These are phyloP conservation scores for Maudiozyma saulgeensis DNA, from an alignment of 805 yeast species.

Conservation along the genomic window DNA sequence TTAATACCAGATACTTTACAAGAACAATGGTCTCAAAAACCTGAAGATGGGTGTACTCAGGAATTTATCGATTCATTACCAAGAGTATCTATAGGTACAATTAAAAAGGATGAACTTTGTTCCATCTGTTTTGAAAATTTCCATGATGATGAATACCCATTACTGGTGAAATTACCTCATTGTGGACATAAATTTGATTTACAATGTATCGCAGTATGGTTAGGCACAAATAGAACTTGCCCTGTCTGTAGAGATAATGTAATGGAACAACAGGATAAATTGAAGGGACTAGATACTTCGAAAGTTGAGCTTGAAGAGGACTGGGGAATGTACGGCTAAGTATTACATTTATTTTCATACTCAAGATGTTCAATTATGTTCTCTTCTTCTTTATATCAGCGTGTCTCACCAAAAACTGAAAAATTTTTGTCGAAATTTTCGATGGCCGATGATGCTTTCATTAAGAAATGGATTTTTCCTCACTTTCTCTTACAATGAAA, in stretches of 20 bases:
- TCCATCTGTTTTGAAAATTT: constrained; percentile 77
- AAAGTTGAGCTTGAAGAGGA: constrained; percentile 59
- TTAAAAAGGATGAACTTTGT: constrained; percentile 49
- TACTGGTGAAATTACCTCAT: constrained; percentile 65
- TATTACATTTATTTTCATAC: no score
- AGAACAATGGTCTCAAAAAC: constrained; percentile 23
- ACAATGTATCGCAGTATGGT: constrained; percentile 89
- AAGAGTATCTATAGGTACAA: constrained; percentile 44
- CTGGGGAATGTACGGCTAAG: constrained; percentile 71
- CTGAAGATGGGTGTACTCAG: constrained; percentile 49
- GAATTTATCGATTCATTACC: constrained; percentile 69
- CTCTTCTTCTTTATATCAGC: no score
- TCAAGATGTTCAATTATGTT: no score
- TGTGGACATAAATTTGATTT: constrained; percentile 79
- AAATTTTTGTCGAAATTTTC: background rate
- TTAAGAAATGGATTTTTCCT: background rate
- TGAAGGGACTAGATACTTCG: constrained; percentile 29
- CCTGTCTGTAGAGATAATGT: constrained; percentile 81
- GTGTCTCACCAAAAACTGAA: background rate
- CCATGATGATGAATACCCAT: constrained; percentile 63
- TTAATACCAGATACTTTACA: constrained; percentile 20
- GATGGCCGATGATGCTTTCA: background rate
- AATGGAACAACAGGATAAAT: constrained; percentile 34
- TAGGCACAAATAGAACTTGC: constrained; percentile 62
- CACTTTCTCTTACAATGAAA: background rate